These are phyloP conservation scores for Aspergillus kassunensis DNA, from an alignment of 495 filamentous ascomycete genomes.

Conservation along the genomic window DNA sequence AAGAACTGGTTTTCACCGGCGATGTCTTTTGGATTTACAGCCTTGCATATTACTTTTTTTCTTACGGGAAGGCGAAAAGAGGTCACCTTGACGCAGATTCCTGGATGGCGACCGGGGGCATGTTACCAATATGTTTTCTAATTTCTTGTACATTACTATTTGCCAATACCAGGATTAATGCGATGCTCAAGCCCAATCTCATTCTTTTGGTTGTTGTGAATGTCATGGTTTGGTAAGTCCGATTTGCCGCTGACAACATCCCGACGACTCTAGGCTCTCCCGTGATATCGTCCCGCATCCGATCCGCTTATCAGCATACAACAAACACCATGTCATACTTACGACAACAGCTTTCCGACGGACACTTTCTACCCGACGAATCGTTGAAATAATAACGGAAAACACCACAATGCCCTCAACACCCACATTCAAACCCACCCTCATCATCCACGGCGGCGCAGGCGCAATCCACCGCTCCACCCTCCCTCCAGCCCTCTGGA, in stretches of 20 bases:
- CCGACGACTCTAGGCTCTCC: not conserved
- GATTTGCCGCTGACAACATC: conserved; percentile 4
- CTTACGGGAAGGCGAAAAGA: conserved; percentile 9
- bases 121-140: conserved; percentile 9
- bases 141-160: conserved; percentile 41
- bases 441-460: conserved; percentile 88
- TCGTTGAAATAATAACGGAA: no score
- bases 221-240: not conserved
- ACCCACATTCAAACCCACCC: conserved; percentile 50
- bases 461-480: conserved; percentile 71
- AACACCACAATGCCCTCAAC: conserved; percentile 12
- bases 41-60: conserved; percentile 19
- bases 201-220: not conserved
- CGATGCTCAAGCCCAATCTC: conserved; percentile 11
- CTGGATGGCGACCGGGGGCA: conserved; percentile 16
- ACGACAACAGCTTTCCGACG: no score
- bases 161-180: conserved; percentile 38
- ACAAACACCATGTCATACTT: no score
- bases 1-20: conserved; percentile 32
- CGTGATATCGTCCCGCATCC: not conserved
- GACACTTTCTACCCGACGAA: no score
- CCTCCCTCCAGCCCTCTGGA: conserved; percentile 59
- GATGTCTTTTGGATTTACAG: conserved; percentile 31
- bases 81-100: conserved; percentile 3
- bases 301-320: no score